Percentiles rank a stretch among this genome's conserved stretches.
These are phyloP conservation scores for Pseudogymnoascus sp. DNA, from an alignment of 2,329 filamentous ascomycete species.

Conservation along the genomic window DNA sequence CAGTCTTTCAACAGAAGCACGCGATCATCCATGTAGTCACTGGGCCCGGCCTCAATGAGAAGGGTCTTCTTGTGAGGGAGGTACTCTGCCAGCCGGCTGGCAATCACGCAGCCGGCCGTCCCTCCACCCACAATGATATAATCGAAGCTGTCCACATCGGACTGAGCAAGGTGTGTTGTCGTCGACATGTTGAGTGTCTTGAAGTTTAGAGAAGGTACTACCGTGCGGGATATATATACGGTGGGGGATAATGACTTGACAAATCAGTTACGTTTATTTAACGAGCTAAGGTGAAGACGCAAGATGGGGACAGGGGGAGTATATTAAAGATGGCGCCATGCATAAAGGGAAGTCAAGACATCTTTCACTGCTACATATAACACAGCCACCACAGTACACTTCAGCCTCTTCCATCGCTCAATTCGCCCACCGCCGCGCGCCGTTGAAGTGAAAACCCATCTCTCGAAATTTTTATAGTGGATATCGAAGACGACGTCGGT, in stretches of 20 bases:
- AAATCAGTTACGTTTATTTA: constrained; percentile 3
- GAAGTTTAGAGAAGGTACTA: neutral
- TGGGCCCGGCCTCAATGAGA: constrained; percentile 80
- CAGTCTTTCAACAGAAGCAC: constrained; percentile 83
- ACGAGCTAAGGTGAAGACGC: neutral
- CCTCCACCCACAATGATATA: constrained; percentile 44
- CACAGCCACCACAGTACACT: neutral
- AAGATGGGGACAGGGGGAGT: neutral
- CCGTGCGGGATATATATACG: constrained; percentile 1
- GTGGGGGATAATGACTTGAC: neutral
- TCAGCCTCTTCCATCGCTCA: neutral
- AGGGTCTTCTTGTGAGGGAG: constrained; percentile 74
- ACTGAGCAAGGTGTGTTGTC: constrained; percentile 18
- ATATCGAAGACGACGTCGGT: neutral
- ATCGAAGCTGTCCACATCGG: constrained; percentile 34
- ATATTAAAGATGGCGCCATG: constrained; percentile 2
- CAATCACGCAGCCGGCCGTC: constrained; percentile 41
- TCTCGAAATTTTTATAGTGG: constrained; percentile 1
- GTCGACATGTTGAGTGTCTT: constrained; percentile 8
- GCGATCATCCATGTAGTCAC: constrained; percentile 80
- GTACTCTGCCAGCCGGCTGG: constrained; percentile 54
- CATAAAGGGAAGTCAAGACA: neutral
- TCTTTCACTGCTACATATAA: neutral
- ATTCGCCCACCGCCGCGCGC: neutral
- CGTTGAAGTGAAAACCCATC: neutral